phyloP scores from a whole-genome alignment of 495 filamentous ascomycete genomes.

The Neurospora intermedia region DNA sequence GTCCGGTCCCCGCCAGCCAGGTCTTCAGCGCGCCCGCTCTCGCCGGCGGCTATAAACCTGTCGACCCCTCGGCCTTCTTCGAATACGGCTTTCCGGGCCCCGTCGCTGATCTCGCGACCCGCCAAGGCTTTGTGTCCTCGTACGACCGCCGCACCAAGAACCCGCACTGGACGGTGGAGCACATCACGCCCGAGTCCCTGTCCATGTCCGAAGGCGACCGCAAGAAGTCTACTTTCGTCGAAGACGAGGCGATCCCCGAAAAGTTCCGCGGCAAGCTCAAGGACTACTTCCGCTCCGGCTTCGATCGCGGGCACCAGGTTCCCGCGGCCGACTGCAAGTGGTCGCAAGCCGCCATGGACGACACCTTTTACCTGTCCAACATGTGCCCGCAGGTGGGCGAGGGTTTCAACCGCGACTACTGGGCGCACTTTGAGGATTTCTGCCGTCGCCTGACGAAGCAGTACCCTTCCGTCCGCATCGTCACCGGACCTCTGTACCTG shows the following conservation, averaged over 20 bases:
- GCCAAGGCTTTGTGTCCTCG: constrained; percentile 64
- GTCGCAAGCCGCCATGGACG: constrained; percentile 87
- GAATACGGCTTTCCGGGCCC: constrained; percentile 97
- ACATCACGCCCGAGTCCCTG: constrained; percentile 88
- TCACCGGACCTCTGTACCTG: constrained; percentile 89
- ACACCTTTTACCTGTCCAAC: constrained; percentile 83
- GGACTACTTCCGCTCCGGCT: constrained; percentile 90
- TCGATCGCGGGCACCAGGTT: constrained; percentile 96
- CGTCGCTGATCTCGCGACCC: constrained; percentile 65
- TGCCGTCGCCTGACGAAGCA: constrained; percentile 65
- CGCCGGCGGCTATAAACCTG: constrained; percentile 34
- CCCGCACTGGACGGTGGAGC: constrained; percentile 90
- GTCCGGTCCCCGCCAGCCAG: constrained; percentile 36
- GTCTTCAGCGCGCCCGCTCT: constrained; percentile 20
- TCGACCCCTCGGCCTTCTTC: constrained; percentile 82
- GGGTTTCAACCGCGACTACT: constrained; percentile 97
- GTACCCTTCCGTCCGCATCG: constrained; percentile 84
- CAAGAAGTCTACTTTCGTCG: constrained; percentile 69
- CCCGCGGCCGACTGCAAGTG: constrained; percentile 95
- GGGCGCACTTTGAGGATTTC: constrained; percentile 97
- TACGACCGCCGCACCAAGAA: constrained; percentile 90
- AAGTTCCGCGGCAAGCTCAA: constrained; percentile 82
- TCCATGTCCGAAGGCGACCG: constrained; percentile 66
- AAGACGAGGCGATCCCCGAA: constrained; percentile 68
- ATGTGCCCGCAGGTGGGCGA: constrained; percentile 98